Evolutionary conservation across 2,329 filamentous ascomycete species (phyloP).

Genomic region (Paecilomyces niveus): DNA sequence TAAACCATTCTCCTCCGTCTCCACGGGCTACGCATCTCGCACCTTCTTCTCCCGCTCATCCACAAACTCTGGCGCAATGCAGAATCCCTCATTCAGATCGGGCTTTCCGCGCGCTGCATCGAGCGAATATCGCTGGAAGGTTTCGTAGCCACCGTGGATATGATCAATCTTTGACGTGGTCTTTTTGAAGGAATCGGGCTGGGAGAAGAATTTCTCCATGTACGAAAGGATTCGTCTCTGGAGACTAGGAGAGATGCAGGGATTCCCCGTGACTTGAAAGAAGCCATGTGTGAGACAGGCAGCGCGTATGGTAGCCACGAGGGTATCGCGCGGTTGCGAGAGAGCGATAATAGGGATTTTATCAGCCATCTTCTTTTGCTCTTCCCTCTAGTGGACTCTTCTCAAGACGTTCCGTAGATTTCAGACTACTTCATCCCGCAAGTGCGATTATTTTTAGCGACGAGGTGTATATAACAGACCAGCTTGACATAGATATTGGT

Average conservation of each 20-base stretch:
- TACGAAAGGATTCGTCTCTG: background rate
- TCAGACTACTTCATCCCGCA: background rate
- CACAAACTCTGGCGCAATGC: background rate
- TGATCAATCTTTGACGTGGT: background rate
- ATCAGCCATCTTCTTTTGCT: background rate
- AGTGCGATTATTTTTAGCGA: background rate
- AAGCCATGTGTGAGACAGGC: background rate
- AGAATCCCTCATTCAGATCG: constrained; percentile 1
- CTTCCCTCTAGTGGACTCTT: background rate
- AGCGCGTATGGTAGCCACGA: background rate
- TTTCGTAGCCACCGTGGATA: constrained; percentile 1
- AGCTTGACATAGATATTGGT: background rate
- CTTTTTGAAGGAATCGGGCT: background rate
- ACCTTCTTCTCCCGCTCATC: background rate
- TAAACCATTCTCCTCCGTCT: background rate
- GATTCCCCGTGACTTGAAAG: background rate
- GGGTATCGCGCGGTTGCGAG: background rate
- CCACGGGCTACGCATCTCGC: background rate
- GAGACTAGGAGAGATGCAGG: background rate
- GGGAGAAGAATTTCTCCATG: background rate
- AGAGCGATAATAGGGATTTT: background rate
- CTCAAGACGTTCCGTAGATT: background rate
- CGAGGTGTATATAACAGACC: background rate
- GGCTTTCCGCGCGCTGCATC: background rate
- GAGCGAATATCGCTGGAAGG: background rate